Conservation (phyloP, 176 grass and related monocot genomes). For the Cenchrus fungigraminus region DNA sequence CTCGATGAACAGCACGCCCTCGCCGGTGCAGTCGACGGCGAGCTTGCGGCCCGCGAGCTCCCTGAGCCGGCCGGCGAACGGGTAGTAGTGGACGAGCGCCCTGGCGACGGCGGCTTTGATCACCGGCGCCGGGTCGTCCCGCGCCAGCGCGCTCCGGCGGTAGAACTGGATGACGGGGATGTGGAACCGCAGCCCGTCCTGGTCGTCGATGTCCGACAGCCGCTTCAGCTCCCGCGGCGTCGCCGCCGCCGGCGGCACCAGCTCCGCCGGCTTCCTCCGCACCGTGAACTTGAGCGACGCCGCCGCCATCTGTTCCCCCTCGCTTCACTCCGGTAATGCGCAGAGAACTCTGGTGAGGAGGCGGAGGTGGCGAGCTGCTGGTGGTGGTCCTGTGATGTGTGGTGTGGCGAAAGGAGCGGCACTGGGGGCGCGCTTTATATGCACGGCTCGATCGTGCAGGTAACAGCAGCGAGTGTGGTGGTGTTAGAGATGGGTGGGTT, state of each 20-base stretch:
- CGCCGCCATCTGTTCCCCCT: neutral
- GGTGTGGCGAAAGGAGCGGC: neutral
- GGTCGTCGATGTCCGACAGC: constrained; percentile 90
- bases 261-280: constrained; percentile 44
- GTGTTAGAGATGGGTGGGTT: neutral
- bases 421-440: constrained; percentile 17
- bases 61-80: constrained; percentile 77
- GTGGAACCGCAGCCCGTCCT: constrained; percentile 84
- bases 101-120: constrained; percentile 66
- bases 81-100: constrained; percentile 83
- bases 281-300: constrained; percentile 59
- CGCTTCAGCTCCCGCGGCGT: constrained; percentile 76
- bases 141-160: constrained; percentile 42
- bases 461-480: neutral
- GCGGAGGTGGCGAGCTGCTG: neutral
- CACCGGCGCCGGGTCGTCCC: constrained; percentile 58
- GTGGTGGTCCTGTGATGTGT: neutral
- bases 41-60: constrained; percentile 66
- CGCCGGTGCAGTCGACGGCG: constrained; percentile 81
- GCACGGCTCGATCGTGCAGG: neutral
- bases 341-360: neutral
- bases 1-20: constrained; percentile 82
- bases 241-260: constrained; percentile 60
- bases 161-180: constrained; percentile 89
- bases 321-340: neutral